Evolutionary conservation across 768 basidiomycete genomes (phyloP), one percentile per base, ranked within the genome.

Genomic region (Hemileccinum impolitum): DNA sequence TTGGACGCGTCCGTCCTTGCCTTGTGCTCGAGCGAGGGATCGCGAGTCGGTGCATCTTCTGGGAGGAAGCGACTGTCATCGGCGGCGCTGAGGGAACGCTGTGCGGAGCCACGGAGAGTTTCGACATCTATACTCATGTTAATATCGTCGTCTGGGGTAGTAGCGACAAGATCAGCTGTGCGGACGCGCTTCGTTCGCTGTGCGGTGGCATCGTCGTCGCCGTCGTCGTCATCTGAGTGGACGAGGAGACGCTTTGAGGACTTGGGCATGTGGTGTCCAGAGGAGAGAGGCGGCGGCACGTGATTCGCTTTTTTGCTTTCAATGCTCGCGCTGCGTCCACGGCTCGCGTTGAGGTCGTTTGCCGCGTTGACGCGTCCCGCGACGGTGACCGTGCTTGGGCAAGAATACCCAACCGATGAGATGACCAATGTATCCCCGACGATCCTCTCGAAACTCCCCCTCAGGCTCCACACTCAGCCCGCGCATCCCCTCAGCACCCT

Each of bases 401-500:
- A 75, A 39, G 67, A 70, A n/a, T 90, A 94, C 70, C 75, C 80
- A 2, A 77, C 74, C n/a, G 96, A 99, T 72, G 68, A 73, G 26
- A 76, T 73, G 67, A 90, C 94, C 35, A 99, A 99, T 69, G 77
- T 91, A 35, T 87, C 94, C 1, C 79, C 88, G 19, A 75, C 91
- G 21, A 93, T 99, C 60, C 74, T 92, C 47, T 78, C 85, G 40
- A 95, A 94, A 68, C 72, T 95, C 34, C 76, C 83, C 10, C 74
- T 84, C 14, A 80, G 80, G 32, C 77, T 99, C 19, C 91, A 96
- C 66, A 75, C 79, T 17, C 75, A 84, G 51, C 81, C 82, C 19
- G 71, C 77, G 4, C 96, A 99, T 62, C 96, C 96, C 3, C 77
- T 98, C 45, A 80, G 79, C 65, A 97, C 90, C 46, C 81, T 98